phyloP scores from a whole-genome alignment of 2,329 filamentous ascomycete genomes.

The Sclerotinia nivalis region DNA sequence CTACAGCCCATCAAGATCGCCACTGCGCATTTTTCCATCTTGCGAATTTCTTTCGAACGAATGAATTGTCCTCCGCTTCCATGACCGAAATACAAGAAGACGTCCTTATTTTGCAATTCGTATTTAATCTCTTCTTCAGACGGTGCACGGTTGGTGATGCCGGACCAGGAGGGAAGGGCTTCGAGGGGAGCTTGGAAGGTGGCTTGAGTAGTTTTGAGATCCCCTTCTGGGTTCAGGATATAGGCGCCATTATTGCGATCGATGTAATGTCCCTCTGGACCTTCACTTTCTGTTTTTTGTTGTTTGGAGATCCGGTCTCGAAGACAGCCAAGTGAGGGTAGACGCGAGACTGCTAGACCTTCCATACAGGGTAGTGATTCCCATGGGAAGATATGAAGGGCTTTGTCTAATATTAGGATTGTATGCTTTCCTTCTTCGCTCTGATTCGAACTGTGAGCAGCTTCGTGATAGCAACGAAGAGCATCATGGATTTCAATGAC shows the following conservation, averaged over 20 bases:
- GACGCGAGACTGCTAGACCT: conserved; percentile 75
- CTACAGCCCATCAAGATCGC: conserved; percentile 94
- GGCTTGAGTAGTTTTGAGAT: conserved; percentile 76
- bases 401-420: conserved; percentile 87
- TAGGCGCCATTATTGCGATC: conserved; percentile 63
- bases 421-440: conserved; percentile 62
- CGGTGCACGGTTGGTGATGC: conserved; percentile 68
- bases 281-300: conserved; percentile 28
- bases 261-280: conserved; percentile 54
- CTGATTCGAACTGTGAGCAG: conserved; percentile 42
- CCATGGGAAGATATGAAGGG: conserved; percentile 91
- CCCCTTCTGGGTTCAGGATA: conserved; percentile 85
- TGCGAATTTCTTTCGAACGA: conserved; percentile 77
- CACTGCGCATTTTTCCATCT: conserved; percentile 74
- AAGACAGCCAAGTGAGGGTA: conserved; percentile 83
- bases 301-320: conserved; percentile 65
- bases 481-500: conserved; percentile 85
- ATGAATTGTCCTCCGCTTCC: conserved; percentile 95
- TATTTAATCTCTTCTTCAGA: conserved; percentile 74
- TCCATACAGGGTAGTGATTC: conserved; percentile 89
- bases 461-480: conserved; percentile 72
- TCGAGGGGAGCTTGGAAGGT: conserved; percentile 70
- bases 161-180: conserved; percentile 66
- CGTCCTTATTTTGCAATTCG: conserved; percentile 64
- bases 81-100: conserved; percentile 94